phyloP scores from a whole-genome alignment of 257 asterid genomes.

The Capsicum rhomboideum region DNA sequence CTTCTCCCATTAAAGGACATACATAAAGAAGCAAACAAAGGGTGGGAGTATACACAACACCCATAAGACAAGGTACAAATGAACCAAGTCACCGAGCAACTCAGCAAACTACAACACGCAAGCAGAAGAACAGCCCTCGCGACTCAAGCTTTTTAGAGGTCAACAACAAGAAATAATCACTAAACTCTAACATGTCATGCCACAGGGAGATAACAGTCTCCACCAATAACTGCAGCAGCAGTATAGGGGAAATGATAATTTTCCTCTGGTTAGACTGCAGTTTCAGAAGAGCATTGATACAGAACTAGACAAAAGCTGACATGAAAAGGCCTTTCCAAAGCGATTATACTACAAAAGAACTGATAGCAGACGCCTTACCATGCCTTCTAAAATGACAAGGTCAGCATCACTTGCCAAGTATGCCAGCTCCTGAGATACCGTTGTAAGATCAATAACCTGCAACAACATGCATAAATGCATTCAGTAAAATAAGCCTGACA shows the following conservation, averaged over 20 bases:
- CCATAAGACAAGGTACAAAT: background rate
- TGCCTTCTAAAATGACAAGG: constrained; percentile 93
- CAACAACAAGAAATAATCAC: background rate
- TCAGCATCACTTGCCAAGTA: constrained; percentile 85
- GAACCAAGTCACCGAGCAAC: background rate
- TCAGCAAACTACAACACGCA: background rate
- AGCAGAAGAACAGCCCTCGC: background rate
- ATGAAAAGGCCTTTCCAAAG: background rate
- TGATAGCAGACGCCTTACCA: constrained; percentile 36
- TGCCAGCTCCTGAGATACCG: constrained; percentile 89
- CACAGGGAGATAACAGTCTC: background rate
- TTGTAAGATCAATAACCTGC: constrained; percentile 84
- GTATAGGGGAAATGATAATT: background rate
- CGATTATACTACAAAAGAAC: background rate
- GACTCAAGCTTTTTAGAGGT: background rate
- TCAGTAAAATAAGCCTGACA: background rate
- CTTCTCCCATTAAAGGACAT: background rate
- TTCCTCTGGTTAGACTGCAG: background rate
- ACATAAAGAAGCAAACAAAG: background rate
- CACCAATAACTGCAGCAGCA: background rate
- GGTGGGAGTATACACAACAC: background rate
- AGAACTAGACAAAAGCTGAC: background rate
- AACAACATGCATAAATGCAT: constrained; percentile 2
- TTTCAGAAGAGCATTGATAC: background rate
- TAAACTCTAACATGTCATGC: background rate